A percentile compares a stretch with the other conserved stretches of the same genome.
Conservation (phyloP, 164 flowering plant species). For the Malania oleifera region DNA sequence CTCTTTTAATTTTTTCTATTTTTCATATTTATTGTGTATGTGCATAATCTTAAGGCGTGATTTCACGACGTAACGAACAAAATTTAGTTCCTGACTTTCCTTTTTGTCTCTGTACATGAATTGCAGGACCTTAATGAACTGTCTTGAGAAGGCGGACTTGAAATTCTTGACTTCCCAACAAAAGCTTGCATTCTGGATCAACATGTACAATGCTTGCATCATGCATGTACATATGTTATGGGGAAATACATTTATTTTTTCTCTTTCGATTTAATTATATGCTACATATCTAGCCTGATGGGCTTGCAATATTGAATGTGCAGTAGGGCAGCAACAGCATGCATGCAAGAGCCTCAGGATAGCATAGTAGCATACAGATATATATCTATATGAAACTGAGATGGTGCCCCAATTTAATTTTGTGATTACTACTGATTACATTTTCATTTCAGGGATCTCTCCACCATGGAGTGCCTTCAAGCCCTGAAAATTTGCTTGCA, state of each 20-base stretch:
- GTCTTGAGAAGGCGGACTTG: constrained; percentile 64
- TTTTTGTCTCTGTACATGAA: not conserved
- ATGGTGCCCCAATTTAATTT: no score
- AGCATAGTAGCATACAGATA: no score
- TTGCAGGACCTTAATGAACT: constrained; percentile 53
- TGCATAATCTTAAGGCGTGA: no score
- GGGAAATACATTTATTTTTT: constrained; percentile 7
- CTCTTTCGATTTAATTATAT: not conserved
- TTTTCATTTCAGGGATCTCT: constrained; percentile 63
- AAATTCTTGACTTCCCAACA: constrained; percentile 55
- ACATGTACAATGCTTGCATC: constrained; percentile 96
- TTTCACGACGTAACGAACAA: no score
- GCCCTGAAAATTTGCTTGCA: constrained; percentile 45
- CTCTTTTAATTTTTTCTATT: no score
- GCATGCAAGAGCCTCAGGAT: no score
- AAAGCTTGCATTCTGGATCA: constrained; percentile 96
- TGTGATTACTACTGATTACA: no score
- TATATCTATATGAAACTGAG: no score
- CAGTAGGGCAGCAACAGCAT: no score
- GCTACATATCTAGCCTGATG: no score
- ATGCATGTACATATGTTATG: constrained; percentile 86
- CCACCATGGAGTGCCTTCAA: constrained; percentile 72
- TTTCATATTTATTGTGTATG: no score
- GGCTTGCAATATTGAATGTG: not conserved
- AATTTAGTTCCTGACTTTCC: not conserved